phyloP scores from a whole-genome alignment of 192 early-diverging fungal genomes.

The Entrophospora sp. region DNA sequence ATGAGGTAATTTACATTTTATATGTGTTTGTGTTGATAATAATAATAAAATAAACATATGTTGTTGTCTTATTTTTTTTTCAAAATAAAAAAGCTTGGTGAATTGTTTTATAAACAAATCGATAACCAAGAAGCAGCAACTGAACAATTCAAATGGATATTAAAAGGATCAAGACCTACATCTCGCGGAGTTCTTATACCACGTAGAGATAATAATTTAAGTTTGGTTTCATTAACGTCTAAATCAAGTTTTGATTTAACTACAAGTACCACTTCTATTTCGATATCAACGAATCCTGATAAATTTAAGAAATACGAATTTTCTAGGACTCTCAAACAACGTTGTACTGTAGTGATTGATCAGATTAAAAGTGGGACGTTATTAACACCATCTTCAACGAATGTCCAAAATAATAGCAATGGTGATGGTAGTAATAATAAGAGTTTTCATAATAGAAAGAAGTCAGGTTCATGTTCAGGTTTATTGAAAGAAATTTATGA shows the following conservation, averaged over 20 bases:
- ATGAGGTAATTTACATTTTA: constrained; percentile 23
- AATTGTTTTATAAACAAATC: constrained; percentile 30
- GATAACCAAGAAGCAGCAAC: constrained; percentile 28
- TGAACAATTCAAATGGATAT: constrained; percentile 36
- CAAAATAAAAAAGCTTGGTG: constrained; percentile 25
- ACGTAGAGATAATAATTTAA: constrained; percentile 13
- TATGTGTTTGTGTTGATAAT: background rate
- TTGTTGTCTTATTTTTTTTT: constrained; percentile 32
- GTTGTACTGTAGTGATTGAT: constrained; percentile 27
- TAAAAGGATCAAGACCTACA: constrained; percentile 30
- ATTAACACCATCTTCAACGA: background rate
- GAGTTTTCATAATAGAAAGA: background rate
- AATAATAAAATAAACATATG: constrained; percentile 3
- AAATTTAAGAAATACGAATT: constrained; percentile 38
- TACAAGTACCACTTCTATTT: background rate
- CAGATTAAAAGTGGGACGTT: constrained; percentile 17
- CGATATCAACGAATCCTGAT: constrained; percentile 7
- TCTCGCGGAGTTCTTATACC: background rate
- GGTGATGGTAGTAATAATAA: too few species aligned
- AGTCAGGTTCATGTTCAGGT: background rate
- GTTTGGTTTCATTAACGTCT: background rate
- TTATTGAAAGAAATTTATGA: constrained; percentile 10
- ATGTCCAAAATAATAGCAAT: background rate
- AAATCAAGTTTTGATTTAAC: background rate
- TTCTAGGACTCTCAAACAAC: constrained; percentile 21